A percentile compares a stretch with the other conserved stretches of the same genome.
These are phyloP conservation scores for Gamsiella multidivaricata DNA, from an alignment of 192 early-diverging fungal genomes.

Conservation along the genomic window DNA sequence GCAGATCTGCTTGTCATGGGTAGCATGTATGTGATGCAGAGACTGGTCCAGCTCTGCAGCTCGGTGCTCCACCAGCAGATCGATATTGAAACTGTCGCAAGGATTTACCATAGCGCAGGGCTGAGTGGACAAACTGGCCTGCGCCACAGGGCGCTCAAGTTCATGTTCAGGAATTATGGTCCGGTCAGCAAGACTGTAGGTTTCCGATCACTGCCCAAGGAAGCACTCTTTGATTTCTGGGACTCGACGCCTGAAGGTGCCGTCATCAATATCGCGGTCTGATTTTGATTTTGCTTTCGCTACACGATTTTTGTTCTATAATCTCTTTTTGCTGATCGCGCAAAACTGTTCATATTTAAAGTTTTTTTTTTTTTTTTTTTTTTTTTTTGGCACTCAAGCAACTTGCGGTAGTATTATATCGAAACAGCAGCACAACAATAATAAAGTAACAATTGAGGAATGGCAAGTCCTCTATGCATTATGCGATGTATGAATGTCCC, in stretches of 20 bases:
- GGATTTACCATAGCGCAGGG: conserved; percentile 65
- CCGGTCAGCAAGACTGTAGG: conserved; percentile 65
- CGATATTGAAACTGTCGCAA: conserved; percentile 64
- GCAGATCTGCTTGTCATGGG: conserved; percentile 70
- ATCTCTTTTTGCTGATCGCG: not conserved
- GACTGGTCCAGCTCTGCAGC: conserved; percentile 64
- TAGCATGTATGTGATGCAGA: conserved; percentile 66
- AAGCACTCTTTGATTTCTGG: conserved; percentile 69
- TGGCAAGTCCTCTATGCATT: too few relatives aligned
- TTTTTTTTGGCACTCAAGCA: not conserved
- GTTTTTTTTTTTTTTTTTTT: not conserved
- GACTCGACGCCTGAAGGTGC: conserved; percentile 65
- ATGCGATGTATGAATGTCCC: too few relatives aligned
- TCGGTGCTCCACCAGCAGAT: conserved; percentile 59
- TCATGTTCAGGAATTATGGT: conserved; percentile 71
- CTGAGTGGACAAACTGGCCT: conserved; percentile 64
- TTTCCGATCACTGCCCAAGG: conserved; percentile 63
- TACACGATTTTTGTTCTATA: not conserved
- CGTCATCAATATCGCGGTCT: conserved; percentile 50
- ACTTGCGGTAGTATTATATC: too few relatives aligned
- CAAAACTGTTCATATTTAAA: too few relatives aligned
- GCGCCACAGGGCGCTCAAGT: conserved; percentile 59
- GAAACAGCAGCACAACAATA: too few relatives aligned
- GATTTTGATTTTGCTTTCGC: not conserved
- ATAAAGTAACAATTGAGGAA: too few relatives aligned